Conservation (phyloP, 1,284 basidiomycete genomes). For the Blastosporella zonata region DNA sequence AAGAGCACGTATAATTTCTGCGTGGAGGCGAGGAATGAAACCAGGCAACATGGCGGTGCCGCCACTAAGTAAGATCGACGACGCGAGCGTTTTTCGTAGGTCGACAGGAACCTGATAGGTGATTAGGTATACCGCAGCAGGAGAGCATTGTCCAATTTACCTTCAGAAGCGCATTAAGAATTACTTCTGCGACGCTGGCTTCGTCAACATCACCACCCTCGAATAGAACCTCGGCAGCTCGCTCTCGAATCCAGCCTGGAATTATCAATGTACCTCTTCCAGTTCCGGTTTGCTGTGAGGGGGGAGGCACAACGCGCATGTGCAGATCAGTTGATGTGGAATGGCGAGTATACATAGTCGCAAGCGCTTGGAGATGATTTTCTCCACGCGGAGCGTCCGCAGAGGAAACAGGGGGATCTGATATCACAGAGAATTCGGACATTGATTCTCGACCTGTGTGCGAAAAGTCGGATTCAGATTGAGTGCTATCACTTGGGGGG, state of each 20-base stretch:
- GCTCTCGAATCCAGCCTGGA: slow-evolving; percentile 93
- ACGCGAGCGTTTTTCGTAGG: slow-evolving; percentile 76
- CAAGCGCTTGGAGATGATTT: slow-evolving; percentile 57
- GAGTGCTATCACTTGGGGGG: slow-evolving; percentile 53
- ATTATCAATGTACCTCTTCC: slow-evolving; percentile 79
- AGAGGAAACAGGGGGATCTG: slow-evolving; percentile 33
- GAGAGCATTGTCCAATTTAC: slow-evolving; percentile 34
- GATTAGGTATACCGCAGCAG: slow-evolving; percentile 1
- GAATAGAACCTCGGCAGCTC: slow-evolving; percentile 88
- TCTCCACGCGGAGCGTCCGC: slow-evolving; percentile 38
- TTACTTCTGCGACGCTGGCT: slow-evolving; percentile 74
- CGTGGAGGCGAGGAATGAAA: slow-evolving; percentile 83
- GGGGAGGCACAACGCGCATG: slow-evolving; percentile 63
- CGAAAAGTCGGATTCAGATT: slow-evolving; percentile 66
- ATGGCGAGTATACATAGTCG: slow-evolving; percentile 66
- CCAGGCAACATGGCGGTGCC: slow-evolving; percentile 92
- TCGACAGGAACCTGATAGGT: slow-evolving; percentile 78
- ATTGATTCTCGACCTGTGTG: slow-evolving; percentile 50
- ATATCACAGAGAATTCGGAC: slow-evolving; percentile 58
- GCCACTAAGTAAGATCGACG: slow-evolving; percentile 81
- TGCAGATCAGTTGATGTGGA: slow-evolving; percentile 72
- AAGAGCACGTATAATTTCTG: slow-evolving; percentile 67
- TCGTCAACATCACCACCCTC: slow-evolving; percentile 88
- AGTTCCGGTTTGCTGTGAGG: slow-evolving; percentile 61
- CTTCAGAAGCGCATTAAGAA: slow-evolving; percentile 78